Conservation (phyloP, 2,329 filamentous ascomycete species). For the Alternaria tenuissima region DNA sequence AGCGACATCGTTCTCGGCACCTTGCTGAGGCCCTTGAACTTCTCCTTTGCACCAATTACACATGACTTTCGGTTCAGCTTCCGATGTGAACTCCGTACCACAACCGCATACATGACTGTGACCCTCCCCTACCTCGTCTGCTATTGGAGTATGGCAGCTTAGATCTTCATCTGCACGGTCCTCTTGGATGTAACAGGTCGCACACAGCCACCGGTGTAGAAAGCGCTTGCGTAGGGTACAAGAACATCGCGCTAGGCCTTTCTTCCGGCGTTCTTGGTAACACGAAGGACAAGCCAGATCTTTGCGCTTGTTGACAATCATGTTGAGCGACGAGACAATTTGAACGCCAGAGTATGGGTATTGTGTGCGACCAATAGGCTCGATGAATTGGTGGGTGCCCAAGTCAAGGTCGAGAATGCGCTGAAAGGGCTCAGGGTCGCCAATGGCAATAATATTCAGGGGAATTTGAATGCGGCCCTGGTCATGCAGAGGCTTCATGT, state of each 20-base stretch:
- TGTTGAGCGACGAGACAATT: slow-evolving; percentile 10
- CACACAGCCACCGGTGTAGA: slow-evolving; percentile 30
- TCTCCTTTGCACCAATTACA: slow-evolving; percentile 23
- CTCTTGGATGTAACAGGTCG: slow-evolving; percentile 19
- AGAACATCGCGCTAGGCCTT: slow-evolving; percentile 12
- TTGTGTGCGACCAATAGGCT: slow-evolving; percentile 18
- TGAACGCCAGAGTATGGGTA: slow-evolving; percentile 25
- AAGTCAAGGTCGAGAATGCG: slow-evolving; percentile 33
- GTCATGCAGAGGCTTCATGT: slow-evolving; percentile 26
- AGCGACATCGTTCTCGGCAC: not conserved
- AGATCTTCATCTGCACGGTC: not conserved
- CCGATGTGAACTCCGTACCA: slow-evolving; percentile 1
- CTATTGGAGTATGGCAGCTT: not conserved
- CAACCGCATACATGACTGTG: slow-evolving; percentile 13
- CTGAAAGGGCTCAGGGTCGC: slow-evolving; percentile 27
- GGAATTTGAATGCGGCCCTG: slow-evolving; percentile 34
- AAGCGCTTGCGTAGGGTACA: slow-evolving; percentile 30
- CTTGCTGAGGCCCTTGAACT: not conserved
- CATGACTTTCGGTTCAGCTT: not conserved
- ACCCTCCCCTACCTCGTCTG: not conserved
- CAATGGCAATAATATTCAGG: slow-evolving; percentile 15
- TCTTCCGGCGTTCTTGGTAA: slow-evolving; percentile 8
- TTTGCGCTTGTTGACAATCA: slow-evolving; percentile 12
- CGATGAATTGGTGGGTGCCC: slow-evolving; percentile 17
- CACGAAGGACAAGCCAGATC: slow-evolving; percentile 23